A percentile compares a stretch with the other conserved stretches of the same genome.
Evolutionary conservation across 164 flowering plant genomes (phyloP).

Genomic region (Berberis thunbergii): DNA sequence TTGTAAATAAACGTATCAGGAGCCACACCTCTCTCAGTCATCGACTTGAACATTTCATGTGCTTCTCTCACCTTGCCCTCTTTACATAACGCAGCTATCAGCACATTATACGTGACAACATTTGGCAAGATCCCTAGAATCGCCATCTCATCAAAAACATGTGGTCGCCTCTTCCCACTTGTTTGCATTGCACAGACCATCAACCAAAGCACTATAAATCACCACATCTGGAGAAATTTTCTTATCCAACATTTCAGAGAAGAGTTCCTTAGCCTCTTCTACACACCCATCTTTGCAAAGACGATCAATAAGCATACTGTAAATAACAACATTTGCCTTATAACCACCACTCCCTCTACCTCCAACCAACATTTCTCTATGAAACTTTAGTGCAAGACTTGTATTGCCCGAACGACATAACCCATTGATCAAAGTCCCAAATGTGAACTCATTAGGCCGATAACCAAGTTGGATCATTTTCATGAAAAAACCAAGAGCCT

Average conservation of each 20-base stretch:
- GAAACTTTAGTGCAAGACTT: too few relatives aligned
- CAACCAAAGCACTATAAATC: conserved; percentile 29
- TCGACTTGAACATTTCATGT: conserved; percentile 20
- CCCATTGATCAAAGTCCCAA: conserved; percentile 35
- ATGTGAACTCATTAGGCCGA: conserved; percentile 26
- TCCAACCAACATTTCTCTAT: too few relatives aligned
- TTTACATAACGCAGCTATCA: conserved; percentile 34
- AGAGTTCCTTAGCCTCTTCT: too few relatives aligned
- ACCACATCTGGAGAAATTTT: conserved; percentile 26
- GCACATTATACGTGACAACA: conserved; percentile 26
- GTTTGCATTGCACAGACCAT: conserved; percentile 23
- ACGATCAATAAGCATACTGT: too few relatives aligned
- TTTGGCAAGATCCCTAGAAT: conserved; percentile 27
- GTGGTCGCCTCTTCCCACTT: conserved; percentile 25
- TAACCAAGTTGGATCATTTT: conserved; percentile 27
- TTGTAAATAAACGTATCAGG: conserved; percentile 31
- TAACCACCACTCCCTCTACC: too few relatives aligned
- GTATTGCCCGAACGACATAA: too few relatives aligned
- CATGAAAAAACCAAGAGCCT: conserved; percentile 26
- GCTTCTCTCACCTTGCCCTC: conserved; percentile 33
- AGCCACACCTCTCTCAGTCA: conserved; percentile 32
- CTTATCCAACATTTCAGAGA: too few relatives aligned
- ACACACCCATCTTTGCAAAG: too few relatives aligned
- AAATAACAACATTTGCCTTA: too few relatives aligned
- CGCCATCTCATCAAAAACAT: conserved; percentile 30